phyloP scores from a whole-genome alignment of 345 rosid species.

The Citrus australasica region DNA sequence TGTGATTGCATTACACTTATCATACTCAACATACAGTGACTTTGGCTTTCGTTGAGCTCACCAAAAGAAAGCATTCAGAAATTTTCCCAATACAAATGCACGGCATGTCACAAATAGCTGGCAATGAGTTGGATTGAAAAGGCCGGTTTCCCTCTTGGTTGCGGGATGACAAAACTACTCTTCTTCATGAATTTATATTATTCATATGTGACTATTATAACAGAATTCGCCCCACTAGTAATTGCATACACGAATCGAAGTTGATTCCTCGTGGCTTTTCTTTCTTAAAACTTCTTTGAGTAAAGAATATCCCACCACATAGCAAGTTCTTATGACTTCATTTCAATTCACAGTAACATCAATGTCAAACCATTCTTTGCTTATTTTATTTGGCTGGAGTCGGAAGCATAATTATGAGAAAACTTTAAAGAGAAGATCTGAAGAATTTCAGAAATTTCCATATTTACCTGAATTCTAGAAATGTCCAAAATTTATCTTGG shows the following conservation, averaged over 20 bases:
- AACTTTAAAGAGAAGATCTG: not conserved
- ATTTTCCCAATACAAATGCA: not conserved
- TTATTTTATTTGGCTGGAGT: not conserved
- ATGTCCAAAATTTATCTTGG: not conserved
- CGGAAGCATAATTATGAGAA: not conserved
- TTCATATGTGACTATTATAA: not conserved
- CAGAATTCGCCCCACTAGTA: not conserved
- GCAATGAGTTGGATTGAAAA: slow-evolving; percentile 18
- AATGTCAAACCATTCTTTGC: not conserved
- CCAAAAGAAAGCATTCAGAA: not conserved
- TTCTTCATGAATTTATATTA: not conserved
- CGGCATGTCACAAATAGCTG: not conserved
- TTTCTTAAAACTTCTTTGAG: not conserved
- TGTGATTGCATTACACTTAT: too few species aligned
- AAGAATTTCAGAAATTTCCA: too few species aligned
- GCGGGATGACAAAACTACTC: not conserved
- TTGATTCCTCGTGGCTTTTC: not conserved
- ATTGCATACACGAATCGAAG: not conserved
- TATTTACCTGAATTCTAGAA: too few species aligned
- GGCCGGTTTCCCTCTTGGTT: not conserved
- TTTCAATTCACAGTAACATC: not conserved
- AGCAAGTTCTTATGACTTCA: not conserved
- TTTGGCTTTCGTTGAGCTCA: too few species aligned
- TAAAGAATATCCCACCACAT: not conserved
- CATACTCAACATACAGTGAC: too few species aligned